phyloP scores from a whole-genome alignment of 1,139 yeast genomes.

The Blastobotrys petasosporus region DNA sequence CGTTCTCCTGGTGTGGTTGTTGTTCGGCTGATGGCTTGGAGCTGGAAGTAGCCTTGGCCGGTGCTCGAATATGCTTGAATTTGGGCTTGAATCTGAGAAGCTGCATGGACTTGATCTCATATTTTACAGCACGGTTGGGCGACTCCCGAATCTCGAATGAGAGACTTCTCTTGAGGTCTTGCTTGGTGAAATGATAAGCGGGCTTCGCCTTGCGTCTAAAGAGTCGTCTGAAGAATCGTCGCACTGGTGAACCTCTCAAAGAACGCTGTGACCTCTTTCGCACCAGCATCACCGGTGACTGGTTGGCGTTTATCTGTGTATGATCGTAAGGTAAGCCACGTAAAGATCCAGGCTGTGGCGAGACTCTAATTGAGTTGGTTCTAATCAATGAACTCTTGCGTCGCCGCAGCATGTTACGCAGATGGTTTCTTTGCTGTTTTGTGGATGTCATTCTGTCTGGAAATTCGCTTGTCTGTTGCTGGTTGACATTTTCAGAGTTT shows the following conservation, averaged over 20 bases:
- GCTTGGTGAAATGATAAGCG: conserved; percentile 19
- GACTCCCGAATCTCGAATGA: conserved; percentile 23
- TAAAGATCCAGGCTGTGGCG: conserved; percentile 9
- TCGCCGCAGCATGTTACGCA: conserved; percentile 7
- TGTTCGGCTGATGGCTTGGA: not conserved
- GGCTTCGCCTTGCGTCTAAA: conserved; percentile 19
- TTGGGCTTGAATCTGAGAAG: conserved; percentile 16
- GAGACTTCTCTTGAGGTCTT: conserved; percentile 18
- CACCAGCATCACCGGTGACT: conserved; percentile 21
- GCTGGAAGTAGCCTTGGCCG: not conserved
- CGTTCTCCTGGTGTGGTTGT: too few species aligned
- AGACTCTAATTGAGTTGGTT: not conserved
- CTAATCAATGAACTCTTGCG: conserved; percentile 5
- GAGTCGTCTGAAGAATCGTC: conserved; percentile 20
- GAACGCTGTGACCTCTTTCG: conserved; percentile 21
- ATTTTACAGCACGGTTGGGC: conserved; percentile 15
- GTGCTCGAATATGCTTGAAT: conserved; percentile 1
- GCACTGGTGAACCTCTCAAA: conserved; percentile 19
- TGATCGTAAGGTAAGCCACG: conserved; percentile 7
- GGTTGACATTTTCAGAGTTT: too few species aligned
- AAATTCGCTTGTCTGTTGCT: too few species aligned
- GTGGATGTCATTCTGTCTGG: not conserved
- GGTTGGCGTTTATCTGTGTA: not conserved
- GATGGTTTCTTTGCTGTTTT: not conserved
- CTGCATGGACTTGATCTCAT: conserved; percentile 15